Conservation (phyloP, 2,329 filamentous ascomycete genomes). For the Dactylellina haptotyla region DNA sequence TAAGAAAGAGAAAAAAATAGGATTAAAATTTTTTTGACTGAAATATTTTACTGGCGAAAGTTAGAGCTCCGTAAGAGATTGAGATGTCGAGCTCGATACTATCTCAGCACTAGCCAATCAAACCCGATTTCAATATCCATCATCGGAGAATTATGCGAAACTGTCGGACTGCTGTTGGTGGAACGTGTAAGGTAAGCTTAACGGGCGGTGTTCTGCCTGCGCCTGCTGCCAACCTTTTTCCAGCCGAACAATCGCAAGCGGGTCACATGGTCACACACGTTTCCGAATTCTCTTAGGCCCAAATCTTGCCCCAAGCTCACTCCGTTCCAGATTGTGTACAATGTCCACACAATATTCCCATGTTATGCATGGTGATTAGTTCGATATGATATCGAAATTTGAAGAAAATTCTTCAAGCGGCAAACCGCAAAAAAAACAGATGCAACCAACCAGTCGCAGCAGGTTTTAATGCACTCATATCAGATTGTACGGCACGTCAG, state of each 20-base stretch:
- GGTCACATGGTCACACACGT: conserved; percentile 49
- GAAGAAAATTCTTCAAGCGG: conserved; percentile 16
- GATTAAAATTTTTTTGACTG: too few species aligned
- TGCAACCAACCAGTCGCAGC: conserved; percentile 21
- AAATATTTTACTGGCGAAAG: not conserved
- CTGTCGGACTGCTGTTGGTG: conserved; percentile 27
- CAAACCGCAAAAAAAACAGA: conserved; percentile 3
- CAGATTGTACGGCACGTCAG: conserved; percentile 20
- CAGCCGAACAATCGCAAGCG: conserved; percentile 22
- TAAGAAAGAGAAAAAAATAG: not conserved
- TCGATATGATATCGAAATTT: conserved; percentile 35
- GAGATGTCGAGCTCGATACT: not conserved
- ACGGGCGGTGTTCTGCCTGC: conserved; percentile 28
- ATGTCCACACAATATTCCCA: too few species aligned
- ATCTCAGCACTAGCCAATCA: conserved; percentile 7
- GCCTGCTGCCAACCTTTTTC: conserved; percentile 12
- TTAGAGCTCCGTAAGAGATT: not conserved
- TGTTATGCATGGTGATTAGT: conserved; percentile 36
- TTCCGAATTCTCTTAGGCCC: not conserved
- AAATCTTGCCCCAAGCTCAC: too few species aligned
- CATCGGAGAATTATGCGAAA: conserved; percentile 51
- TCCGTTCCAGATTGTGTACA: too few species aligned
- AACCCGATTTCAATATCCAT: not conserved
- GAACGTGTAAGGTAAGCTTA: conserved; percentile 50
- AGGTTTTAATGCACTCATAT: conserved; percentile 46